Conservation (phyloP, 1,139 yeast species). For the Meyerozyma athensensis region DNA sequence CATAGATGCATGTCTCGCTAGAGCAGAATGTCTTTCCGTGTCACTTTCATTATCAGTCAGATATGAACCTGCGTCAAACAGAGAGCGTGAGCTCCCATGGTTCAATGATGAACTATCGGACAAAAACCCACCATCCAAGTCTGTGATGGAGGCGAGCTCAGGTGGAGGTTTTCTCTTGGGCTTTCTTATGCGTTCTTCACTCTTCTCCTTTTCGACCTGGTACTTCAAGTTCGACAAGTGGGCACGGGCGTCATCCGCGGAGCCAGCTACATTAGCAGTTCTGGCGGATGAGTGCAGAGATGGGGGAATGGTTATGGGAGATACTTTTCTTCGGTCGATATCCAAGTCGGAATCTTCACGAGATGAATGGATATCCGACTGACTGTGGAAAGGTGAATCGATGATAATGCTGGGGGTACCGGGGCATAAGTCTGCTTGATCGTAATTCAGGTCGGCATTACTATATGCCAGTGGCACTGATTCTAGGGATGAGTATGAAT, state of each 20-base stretch:
- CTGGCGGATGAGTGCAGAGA: constrained; percentile 16
- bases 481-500: constrained; percentile 14
- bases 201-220: constrained; percentile 2
- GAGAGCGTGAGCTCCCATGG: background rate
- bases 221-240: constrained; percentile 1
- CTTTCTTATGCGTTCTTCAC: constrained; percentile 6
- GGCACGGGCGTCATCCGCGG: constrained; percentile 7
- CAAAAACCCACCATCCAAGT: constrained; percentile 5
- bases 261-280: constrained; percentile 8
- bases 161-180: constrained; percentile 23
- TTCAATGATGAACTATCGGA: constrained; percentile 5
- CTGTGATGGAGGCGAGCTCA: constrained; percentile 4
- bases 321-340: constrained; percentile 5
- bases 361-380: constrained; percentile 4
- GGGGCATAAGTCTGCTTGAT: constrained; percentile 1
- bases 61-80: background rate
- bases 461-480: constrained; percentile 11
- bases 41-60: constrained; percentile 3
- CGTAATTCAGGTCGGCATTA: background rate
- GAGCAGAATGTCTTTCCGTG: constrained; percentile 4
- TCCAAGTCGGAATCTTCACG: constrained; percentile 4
- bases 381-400: constrained; percentile 4
- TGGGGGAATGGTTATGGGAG: constrained; percentile 17
- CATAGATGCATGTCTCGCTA: constrained; percentile 16
- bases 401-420: constrained; percentile 13